These are phyloP conservation scores for Gypsophila paniculata DNA, from an alignment of 179 eudicot species.

Conservation along the genomic window DNA sequence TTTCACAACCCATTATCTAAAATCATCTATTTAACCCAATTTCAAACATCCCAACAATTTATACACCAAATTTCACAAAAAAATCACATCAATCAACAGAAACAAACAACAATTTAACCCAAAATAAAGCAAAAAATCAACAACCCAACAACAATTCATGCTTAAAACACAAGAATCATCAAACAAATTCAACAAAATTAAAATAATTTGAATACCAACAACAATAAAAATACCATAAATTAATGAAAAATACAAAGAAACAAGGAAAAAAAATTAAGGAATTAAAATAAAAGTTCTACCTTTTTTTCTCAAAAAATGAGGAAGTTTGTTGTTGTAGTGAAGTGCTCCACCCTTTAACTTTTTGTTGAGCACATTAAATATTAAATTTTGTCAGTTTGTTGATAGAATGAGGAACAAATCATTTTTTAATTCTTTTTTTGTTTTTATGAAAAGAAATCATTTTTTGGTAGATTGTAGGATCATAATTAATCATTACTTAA, in stretches of 20 bases:
- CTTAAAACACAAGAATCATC: background rate
- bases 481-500: no score
- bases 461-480: conserved; percentile 5
- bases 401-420: background rate
- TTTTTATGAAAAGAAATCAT: background rate
- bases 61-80: background rate
- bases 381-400: conserved; percentile 21
- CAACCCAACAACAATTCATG: background rate
- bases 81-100: background rate
- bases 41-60: conserved; percentile 10
- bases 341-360: conserved; percentile 6
- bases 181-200: background rate
- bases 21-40: background rate
- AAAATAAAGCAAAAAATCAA: background rate
- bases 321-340: conserved; percentile 2
- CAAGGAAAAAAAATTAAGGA: background rate
- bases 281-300: no score
- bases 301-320: background rate
- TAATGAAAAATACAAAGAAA: background rate
- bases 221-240: background rate
- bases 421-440: background rate
- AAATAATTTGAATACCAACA: background rate
- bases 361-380: conserved; percentile 19
- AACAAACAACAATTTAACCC: background rate
- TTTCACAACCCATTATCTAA: conserved; percentile 6